A percentile compares a stretch with the other conserved stretches of the same genome.
These are phyloP conservation scores for Aechmea fasciata DNA, from an alignment of 176 grass and related monocot genomes.

Conservation along the genomic window DNA sequence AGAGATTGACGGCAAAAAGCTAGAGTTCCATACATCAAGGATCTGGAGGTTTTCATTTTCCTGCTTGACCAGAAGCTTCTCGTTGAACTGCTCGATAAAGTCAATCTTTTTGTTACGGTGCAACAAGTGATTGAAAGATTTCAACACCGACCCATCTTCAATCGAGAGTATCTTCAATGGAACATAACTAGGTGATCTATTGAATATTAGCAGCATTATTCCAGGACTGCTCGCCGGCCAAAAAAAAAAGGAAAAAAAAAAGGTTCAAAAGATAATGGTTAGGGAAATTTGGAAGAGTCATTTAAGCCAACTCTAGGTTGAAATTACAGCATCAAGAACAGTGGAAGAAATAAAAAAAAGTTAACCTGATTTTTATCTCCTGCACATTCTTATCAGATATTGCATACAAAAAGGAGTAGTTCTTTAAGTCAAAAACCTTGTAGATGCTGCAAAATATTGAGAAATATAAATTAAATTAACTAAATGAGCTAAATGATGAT, in stretches of 20 bases:
- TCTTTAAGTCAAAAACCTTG: conserved; percentile 94
- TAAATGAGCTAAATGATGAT: neutral
- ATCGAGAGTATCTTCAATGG: conserved; percentile 96
- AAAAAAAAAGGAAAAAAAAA: neutral
- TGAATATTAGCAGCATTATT: conserved; percentile 98
- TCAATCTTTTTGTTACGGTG: conserved; percentile 92
- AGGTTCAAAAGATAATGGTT: neutral
- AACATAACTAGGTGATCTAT: conserved; percentile 63
- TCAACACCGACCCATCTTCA: conserved; percentile 81
- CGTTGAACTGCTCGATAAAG: conserved; percentile 90
- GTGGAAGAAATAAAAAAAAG: conserved; percentile 1
- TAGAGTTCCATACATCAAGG: conserved; percentile 63
- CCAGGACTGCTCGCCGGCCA: conserved; percentile 49
- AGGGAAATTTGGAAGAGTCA: neutral
- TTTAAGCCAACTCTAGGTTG: too few relatives aligned
- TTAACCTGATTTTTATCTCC: conserved; percentile 95
- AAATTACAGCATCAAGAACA: neutral
- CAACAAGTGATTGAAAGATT: conserved; percentile 83
- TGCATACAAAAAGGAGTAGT: conserved; percentile 82
- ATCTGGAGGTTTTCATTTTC: conserved; percentile 96
- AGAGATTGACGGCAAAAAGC: neutral
- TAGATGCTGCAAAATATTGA: conserved; percentile 56
- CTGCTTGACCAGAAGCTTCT: conserved; percentile 83
- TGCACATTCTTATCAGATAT: conserved; percentile 82
- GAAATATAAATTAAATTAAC: neutral